Evolutionary conservation across 495 filamentous ascomycete genomes (phyloP).

Genomic region (Aspergillus coremiiformis): DNA sequence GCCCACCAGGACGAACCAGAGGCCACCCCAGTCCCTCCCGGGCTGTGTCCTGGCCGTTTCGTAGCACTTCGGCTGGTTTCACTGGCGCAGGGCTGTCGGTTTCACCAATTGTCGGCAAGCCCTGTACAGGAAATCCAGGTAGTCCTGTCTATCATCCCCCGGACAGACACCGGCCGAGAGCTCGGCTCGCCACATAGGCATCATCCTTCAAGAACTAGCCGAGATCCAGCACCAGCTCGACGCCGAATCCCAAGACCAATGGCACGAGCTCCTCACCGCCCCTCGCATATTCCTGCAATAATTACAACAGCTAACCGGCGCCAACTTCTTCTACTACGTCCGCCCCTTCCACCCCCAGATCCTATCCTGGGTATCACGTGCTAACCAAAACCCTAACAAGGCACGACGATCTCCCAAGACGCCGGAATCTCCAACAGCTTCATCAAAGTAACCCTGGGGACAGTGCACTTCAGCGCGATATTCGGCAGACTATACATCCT

Average conservation of each 20-base stretch:
- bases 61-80: slow-evolving; percentile 5
- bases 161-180: slow-evolving; percentile 2
- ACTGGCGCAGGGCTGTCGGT: slow-evolving; percentile 7
- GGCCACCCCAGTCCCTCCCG: slow-evolving; percentile 3
- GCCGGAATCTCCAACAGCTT: slow-evolving; percentile 64
- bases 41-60: slow-evolving; percentile 2
- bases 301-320: slow-evolving; percentile 61
- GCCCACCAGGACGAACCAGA: slow-evolving; percentile 7
- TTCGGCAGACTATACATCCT: slow-evolving; percentile 65
- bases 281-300: slow-evolving; percentile 66
- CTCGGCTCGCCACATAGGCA: slow-evolving; percentile 3
- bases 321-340: slow-evolving; percentile 75
- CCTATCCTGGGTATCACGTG: not conserved
- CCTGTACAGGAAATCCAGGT: not conserved
- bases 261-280: slow-evolving; percentile 62
- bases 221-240: slow-evolving; percentile 55
- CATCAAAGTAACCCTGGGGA: slow-evolving; percentile 65
- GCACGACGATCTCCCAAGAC: slow-evolving; percentile 64
- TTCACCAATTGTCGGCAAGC: not conserved
- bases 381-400: slow-evolving; percentile 36
- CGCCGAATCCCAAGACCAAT: slow-evolving; percentile 49
- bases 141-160: not conserved
- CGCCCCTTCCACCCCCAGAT: slow-evolving; percentile 33
- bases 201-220: slow-evolving; percentile 48
- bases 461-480: slow-evolving; percentile 66